Base-by-base conservation (phyloP, 768 basidiomycete species). In the Cubamyces sp. region DNA sequence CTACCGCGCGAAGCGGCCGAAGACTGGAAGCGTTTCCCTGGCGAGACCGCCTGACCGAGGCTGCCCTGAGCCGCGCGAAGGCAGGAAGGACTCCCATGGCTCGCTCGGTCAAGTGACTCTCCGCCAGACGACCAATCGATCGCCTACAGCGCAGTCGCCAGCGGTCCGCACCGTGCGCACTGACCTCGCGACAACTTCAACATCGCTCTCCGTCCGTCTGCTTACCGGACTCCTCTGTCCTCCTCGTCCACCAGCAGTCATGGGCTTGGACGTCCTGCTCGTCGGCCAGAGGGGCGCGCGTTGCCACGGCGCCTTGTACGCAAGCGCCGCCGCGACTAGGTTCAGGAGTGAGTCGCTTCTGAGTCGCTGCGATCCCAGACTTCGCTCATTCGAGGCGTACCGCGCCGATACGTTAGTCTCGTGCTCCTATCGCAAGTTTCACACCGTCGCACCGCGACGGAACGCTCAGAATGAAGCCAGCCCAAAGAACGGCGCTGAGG, bases 361-460 rank as follows among this genome's bases (percentile, higher is more conserved):
- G 47, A 18, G 23, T 19, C 42, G 30, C 41, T 40, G 49, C n/a
- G n/a, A 43, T 12, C 39, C 49, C 25, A 37, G 39, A 49, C 30
- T 30, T 18, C 42, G 12, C 49, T 45, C 51, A 57, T 49, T 39
- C 28, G 47, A 52, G 50, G 50, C 45, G 37, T 26, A 30, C 25
- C 42, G 53, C 39, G 2, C 19, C 26, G 26, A 42, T 45, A 25
- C 23, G 26, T 19, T 39, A 58, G 56, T 64, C 57, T 64, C 57
- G 62, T 64, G 62, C 62, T 59, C 57, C 47, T 50, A 55, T 49
- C 62, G 62, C 57, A 30, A 55, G 41, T 64, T 64, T 54, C 63
- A 60, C 50, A 59, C 58, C 42, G 49, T 41, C 26, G 23, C 45
- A 47, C 49, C 59, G 12, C 45, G 43, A 30, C 54, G 63, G 19